Conservation (phyloP, 1,139 yeast genomes). For the Schwanniomyces etchellsii region DNA sequence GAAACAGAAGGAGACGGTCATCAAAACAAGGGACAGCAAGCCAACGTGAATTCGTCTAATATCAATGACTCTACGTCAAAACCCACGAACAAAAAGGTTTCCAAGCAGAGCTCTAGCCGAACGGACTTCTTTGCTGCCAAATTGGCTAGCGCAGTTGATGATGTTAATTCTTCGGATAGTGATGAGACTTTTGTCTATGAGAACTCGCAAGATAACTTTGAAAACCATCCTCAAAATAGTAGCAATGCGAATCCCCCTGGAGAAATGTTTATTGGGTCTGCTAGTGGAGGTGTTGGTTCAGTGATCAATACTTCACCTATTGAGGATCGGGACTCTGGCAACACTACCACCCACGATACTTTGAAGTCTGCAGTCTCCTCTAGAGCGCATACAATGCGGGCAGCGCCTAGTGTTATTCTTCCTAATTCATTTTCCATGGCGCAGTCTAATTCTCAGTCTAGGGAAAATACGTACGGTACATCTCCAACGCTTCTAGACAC, state of each 20-base stretch:
- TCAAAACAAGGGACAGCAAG: not conserved
- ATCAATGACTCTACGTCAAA: slow-evolving; percentile 5
- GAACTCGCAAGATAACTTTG: slow-evolving; percentile 27
- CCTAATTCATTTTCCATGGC: not conserved
- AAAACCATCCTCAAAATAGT: slow-evolving; percentile 3
- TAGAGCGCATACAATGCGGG: slow-evolving; percentile 5
- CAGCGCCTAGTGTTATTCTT: slow-evolving; percentile 1
- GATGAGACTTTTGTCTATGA: slow-evolving; percentile 95
- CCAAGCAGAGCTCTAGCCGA: slow-evolving; percentile 45
- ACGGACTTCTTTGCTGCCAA: slow-evolving; percentile 94
- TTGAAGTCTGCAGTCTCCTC: slow-evolving; percentile 11
- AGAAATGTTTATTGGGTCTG: slow-evolving; percentile 1
- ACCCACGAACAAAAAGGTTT: slow-evolving; percentile 14
- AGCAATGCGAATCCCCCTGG: slow-evolving; percentile 7
- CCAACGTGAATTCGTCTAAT: not conserved
- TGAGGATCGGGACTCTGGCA: slow-evolving; percentile 2
- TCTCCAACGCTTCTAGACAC: not conserved
- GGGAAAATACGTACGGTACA: not conserved
- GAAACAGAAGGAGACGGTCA: slow-evolving; percentile 1
- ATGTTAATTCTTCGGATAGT: slow-evolving; percentile 77
- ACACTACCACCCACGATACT: slow-evolving; percentile 5
- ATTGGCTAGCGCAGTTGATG: slow-evolving; percentile 90
- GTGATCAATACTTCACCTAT: slow-evolving; percentile 5
- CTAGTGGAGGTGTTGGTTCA: slow-evolving; percentile 4
- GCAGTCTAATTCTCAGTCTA: not conserved